phyloP scores from a whole-genome alignment of 1,284 basidiomycete species.

The Fomitiporia mediterranea region DNA sequence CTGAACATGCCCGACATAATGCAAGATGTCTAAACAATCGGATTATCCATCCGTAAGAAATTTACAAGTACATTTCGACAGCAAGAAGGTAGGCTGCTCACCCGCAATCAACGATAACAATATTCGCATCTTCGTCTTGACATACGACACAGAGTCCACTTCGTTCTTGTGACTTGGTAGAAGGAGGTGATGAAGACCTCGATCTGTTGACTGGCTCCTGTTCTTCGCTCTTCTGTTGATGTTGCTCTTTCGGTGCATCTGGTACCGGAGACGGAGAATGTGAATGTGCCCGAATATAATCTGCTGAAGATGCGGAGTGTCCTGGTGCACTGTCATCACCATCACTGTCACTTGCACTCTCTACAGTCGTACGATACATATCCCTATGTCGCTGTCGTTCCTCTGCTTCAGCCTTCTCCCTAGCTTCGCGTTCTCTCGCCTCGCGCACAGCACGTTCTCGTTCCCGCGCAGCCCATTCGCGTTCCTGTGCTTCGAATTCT shows the following conservation, averaged over 20 bases:
- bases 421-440: slow-evolving; percentile 28
- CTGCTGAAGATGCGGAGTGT: neutral
- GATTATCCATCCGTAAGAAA: neutral
- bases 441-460: slow-evolving; percentile 17
- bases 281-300: too few species aligned
- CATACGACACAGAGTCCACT: slow-evolving; percentile 83
- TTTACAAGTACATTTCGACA: too few species aligned
- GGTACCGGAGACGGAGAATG: neutral
- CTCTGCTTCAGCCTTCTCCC: slow-evolving; percentile 29
- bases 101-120: slow-evolving; percentile 93
- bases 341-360: slow-evolving; percentile 29
- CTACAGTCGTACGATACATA: slow-evolving; percentile 33
- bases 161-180: slow-evolving; percentile 44
- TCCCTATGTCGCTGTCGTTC: slow-evolving; percentile 34
- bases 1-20: slow-evolving; percentile 80
- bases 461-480: slow-evolving; percentile 20
- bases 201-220: neutral
- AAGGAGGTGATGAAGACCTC: neutral
- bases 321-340: slow-evolving; percentile 33
- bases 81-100: slow-evolving; percentile 36
- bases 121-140: slow-evolving; percentile 87
- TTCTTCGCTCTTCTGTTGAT: neutral
- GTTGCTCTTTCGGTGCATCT: neutral
- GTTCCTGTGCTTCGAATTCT: slow-evolving; percentile 22
- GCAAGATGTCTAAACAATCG: slow-evolving; percentile 58